phyloP scores from a whole-genome alignment of 208 protist genomes.

The Leptomonas pyrrhocoris region DNA sequence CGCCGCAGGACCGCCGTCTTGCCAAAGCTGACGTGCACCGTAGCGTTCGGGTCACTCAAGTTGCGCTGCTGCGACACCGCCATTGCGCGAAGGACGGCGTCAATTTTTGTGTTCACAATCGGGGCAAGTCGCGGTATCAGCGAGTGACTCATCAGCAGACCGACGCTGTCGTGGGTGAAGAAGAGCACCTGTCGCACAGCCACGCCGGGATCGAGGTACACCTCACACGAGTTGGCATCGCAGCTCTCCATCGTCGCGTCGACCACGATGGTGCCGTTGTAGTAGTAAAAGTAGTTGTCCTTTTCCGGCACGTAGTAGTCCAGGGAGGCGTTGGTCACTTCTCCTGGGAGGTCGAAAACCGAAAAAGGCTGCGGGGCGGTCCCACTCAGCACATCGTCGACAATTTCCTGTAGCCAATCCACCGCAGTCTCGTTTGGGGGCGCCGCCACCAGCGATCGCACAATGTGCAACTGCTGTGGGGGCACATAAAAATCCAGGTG shows the following conservation, averaged over 20 bases:
- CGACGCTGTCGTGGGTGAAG: neutral
- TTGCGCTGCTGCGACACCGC: neutral
- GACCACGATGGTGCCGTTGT: neutral
- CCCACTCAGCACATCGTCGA: conserved; percentile 10
- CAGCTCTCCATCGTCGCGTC: conserved; percentile 14
- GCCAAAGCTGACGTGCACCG: conserved; percentile 18
- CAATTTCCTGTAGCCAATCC: conserved; percentile 17
- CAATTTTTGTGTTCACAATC: conserved; percentile 15
- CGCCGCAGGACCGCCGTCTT: conserved; percentile 7
- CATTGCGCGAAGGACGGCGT: neutral
- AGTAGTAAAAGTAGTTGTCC: neutral
- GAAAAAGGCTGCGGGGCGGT: conserved; percentile 14
- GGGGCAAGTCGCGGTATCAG: neutral
- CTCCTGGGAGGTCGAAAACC: conserved; percentile 10
- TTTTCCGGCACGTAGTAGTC: neutral
- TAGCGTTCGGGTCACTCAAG: neutral
- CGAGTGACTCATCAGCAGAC: neutral
- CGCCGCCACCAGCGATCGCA: conserved; percentile 12
- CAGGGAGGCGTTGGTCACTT: neutral
- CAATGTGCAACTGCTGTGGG: neutral
- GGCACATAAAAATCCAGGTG: neutral
- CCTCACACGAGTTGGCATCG: conserved; percentile 15
- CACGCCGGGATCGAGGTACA: conserved; percentile 22
- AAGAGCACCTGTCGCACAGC: neutral
- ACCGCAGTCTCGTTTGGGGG: neutral